Conservation (phyloP, 2,329 filamentous ascomycete species). For the Phialocephala sp. region DNA sequence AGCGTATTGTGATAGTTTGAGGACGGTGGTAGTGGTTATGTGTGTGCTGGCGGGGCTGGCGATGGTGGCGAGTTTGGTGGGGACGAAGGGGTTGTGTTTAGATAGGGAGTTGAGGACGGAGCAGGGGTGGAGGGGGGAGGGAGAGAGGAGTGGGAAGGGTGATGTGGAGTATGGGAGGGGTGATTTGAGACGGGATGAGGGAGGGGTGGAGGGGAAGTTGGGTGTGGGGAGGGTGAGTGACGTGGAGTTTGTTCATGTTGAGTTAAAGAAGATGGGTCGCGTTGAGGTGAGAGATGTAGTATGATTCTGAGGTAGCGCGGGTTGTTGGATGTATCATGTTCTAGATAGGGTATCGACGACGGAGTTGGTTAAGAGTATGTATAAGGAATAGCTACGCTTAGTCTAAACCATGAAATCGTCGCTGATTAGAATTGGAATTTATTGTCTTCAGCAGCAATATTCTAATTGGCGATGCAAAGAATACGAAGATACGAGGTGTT, state of each 20-base stretch:
- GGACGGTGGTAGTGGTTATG: slow-evolving; percentile 32
- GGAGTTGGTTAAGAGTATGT: neutral
- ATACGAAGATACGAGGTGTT: too few relatives aligned
- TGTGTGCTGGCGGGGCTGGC: slow-evolving; percentile 27
- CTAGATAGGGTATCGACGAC: neutral
- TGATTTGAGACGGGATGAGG: too few relatives aligned
- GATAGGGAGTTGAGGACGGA: slow-evolving; percentile 27
- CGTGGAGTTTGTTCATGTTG: too few relatives aligned
- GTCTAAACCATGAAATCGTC: neutral
- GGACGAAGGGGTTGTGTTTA: slow-evolving; percentile 47
- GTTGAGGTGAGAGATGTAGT: neutral
- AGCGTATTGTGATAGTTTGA: slow-evolving; percentile 13
- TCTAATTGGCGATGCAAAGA: too few relatives aligned
- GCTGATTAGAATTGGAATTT: neutral
- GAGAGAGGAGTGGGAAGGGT: neutral
- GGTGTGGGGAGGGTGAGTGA: neutral
- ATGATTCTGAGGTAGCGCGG: neutral
- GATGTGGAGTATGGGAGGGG: neutral
- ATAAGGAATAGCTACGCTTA: neutral
- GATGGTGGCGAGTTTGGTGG: slow-evolving; percentile 44
- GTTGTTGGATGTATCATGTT: neutral
- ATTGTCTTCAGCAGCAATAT: too few relatives aligned
- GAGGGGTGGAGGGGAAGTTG: neutral
- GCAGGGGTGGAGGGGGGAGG: slow-evolving; percentile 19
- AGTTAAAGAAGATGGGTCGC: too few relatives aligned